These are phyloP conservation scores for Magnaporthiopsis incrustans DNA, from an alignment of 2,329 filamentous ascomycete genomes.

Conservation along the genomic window DNA sequence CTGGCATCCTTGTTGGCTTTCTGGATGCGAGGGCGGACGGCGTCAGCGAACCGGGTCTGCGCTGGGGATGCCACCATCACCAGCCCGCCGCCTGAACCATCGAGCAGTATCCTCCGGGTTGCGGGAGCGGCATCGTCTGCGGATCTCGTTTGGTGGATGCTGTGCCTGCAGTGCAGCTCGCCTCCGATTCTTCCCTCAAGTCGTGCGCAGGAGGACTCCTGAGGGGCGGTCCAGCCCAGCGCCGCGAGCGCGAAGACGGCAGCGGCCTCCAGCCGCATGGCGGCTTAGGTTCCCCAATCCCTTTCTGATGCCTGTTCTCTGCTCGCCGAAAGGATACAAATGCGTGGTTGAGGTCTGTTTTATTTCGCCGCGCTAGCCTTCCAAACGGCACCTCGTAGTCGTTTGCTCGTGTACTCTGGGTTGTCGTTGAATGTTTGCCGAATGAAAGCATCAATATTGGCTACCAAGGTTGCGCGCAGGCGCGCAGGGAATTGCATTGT, in stretches of 20 bases:
- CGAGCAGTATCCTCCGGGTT: neutral
- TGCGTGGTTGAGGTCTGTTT: neutral
- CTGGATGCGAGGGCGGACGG: neutral
- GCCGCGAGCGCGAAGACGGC: constrained; percentile 1
- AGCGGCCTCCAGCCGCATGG: constrained; percentile 6
- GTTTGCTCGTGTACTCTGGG: neutral
- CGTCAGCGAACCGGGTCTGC: neutral
- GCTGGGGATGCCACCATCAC: constrained; percentile 4
- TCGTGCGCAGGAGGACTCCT: neutral
- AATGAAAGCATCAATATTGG: neutral
- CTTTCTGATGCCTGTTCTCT: neutral
- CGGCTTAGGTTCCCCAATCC: neutral
- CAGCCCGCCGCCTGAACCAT: neutral
- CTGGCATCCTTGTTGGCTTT: neutral
- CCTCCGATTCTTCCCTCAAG: neutral
- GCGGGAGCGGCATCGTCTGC: neutral
- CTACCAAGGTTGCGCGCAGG: neutral
- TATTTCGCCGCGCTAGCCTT: neutral
- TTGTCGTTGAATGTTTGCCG: neutral
- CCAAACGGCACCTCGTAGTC: neutral
- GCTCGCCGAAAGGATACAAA: neutral
- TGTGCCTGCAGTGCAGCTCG: neutral
- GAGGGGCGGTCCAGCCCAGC: neutral
- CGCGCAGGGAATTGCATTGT: neutral
- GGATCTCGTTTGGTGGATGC: neutral